A percentile compares a stretch with the other conserved stretches of the same genome.
Conservation (phyloP, 2,329 filamentous ascomycete species). For the Talaromyces sp. region DNA sequence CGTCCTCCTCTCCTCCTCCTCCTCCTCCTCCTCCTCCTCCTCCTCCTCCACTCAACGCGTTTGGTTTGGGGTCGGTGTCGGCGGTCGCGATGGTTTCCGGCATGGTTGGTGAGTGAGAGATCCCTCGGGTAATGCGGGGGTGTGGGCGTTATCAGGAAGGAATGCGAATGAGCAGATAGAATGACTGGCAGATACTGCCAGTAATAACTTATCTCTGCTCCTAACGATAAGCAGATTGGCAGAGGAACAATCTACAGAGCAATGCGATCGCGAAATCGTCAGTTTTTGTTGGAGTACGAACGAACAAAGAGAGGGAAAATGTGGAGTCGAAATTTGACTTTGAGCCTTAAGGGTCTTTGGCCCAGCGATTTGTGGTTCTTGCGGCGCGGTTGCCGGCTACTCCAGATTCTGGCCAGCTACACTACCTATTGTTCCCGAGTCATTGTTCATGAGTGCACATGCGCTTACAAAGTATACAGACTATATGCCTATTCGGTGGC, state of each 20-base stretch:
- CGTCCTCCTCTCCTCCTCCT: not conserved
- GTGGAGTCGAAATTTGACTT: slow-evolving; percentile 10
- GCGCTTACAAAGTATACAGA: not conserved
- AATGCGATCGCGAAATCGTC: not conserved
- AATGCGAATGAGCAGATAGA: not conserved
- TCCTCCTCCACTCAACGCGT: not conserved
- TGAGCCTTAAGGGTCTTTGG: not conserved
- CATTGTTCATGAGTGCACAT: not conserved
- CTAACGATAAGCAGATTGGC: not conserved
- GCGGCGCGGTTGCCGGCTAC: not conserved
- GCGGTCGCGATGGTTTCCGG: slow-evolving; percentile 8
- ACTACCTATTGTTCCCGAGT: not conserved
- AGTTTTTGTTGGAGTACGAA: not conserved
- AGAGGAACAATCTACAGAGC: not conserved
- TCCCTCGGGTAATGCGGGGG: slow-evolving; percentile 1
- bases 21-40: not conserved
- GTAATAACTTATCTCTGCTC: not conserved
- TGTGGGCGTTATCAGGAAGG: slow-evolving; percentile 5
- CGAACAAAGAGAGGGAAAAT: not conserved
- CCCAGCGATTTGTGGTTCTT: not conserved
- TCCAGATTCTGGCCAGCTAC: not conserved
- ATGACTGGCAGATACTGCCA: not conserved
- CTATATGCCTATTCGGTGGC: not conserved
- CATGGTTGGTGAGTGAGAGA: not conserved
- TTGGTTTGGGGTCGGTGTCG: slow-evolving; percentile 1